Evolutionary conservation across 495 filamentous ascomycete genomes (phyloP).

Genomic region (Neurospora sp.): DNA sequence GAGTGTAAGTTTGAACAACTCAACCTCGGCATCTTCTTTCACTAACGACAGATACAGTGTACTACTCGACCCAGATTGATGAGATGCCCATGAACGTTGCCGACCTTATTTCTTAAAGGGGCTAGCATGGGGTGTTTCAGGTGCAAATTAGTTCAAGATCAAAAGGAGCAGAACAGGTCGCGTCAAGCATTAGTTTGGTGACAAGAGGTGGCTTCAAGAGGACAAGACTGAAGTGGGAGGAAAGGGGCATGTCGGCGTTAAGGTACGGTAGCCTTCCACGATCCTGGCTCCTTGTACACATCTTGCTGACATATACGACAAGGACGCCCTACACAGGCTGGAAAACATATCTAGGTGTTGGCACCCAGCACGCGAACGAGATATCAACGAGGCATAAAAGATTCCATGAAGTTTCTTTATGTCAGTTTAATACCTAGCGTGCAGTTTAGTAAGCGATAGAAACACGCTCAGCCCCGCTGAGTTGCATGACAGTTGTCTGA

Average conservation of each 20-base stretch:
- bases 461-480: neutral
- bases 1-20: conserved; percentile 41
- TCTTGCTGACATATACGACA: neutral
- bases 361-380: neutral
- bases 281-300: neutral
- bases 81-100: conserved; percentile 85
- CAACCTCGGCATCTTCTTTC: neutral
- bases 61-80: conserved; percentile 73
- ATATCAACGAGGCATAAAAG: neutral
- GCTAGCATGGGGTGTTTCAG: neutral
- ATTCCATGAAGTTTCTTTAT: neutral
- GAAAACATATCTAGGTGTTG: neutral
- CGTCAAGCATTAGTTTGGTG: neutral
- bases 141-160: neutral
- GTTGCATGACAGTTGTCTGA: neutral
- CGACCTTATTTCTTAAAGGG: conserved; percentile 45
- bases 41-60: conserved; percentile 30
- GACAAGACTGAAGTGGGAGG: neutral
- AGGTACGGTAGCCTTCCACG: neutral
- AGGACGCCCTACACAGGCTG: neutral
- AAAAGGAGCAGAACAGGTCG: neutral
- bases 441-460: neutral
- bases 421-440: neutral
- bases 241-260: neutral
- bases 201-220: neutral